Percentiles rank a stretch among this genome's conserved stretches.
phyloP scores from a whole-genome alignment of 306 rosid species.

The Carpinus viminea region DNA sequence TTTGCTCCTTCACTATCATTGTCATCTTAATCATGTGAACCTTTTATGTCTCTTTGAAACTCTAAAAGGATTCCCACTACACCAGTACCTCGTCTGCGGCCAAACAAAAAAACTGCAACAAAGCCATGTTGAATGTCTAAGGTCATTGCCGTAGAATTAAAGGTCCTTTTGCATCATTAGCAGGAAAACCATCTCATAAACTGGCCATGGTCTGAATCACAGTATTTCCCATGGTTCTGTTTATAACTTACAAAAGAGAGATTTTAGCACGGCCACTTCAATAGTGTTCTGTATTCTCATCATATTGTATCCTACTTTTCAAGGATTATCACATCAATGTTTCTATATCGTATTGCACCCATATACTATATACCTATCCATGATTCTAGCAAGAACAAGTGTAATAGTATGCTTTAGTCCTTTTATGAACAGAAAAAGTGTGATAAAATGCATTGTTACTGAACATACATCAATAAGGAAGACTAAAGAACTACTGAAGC shows the following conservation, averaged over 20 bases:
- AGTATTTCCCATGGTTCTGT: neutral
- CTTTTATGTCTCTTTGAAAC: conserved; percentile 52
- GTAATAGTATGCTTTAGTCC: neutral
- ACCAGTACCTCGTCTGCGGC: conserved; percentile 59
- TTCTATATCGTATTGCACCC: neutral
- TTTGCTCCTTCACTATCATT: conserved; percentile 78
- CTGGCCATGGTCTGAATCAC: neutral
- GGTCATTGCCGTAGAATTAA: neutral
- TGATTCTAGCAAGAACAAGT: conserved; percentile 1
- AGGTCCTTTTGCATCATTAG: neutral
- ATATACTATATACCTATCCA: neutral
- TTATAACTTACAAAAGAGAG: neutral
- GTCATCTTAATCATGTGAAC: conserved; percentile 45
- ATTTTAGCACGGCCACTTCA: neutral
- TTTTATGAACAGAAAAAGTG: too few relatives aligned
- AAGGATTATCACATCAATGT: neutral
- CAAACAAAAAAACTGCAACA: conserved; percentile 22
- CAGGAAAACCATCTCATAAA: neutral
- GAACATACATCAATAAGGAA: neutral
- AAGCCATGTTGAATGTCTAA: neutral
- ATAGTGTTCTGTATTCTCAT: neutral
- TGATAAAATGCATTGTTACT: neutral
- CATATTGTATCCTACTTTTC: neutral
- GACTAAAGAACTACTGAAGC: neutral
- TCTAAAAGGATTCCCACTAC: conserved; percentile 65